Base-by-base conservation (phyloP, 2,329 filamentous ascomycete genomes). In the Monilinia fructigena region DNA sequence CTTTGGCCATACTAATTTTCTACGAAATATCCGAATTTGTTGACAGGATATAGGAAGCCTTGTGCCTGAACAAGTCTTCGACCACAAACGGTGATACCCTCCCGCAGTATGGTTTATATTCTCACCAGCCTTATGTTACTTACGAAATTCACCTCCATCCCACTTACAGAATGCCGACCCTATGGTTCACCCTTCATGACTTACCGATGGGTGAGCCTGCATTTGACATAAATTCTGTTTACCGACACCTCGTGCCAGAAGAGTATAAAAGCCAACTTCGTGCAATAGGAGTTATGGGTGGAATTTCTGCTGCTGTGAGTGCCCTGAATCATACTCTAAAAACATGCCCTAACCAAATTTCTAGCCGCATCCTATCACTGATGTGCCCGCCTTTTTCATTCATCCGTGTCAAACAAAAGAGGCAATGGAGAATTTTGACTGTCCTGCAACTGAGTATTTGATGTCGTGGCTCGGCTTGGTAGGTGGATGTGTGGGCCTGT, bases 351-450 rank as follows among this genome's bases (percentile, higher is more conserved):
- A 70, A 64, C 68, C 47, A 54, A 38, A 11, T 38, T 48, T 26
- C 38, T 62, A 77, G 76, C 74, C 72, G 78, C 93, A 98, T 82
- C 94, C 95, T 63, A 78, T 91, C 67, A 91, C 88, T 67, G 90
- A 89, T 63, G 78, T 88, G 67, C 92, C 93, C 52, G 86, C 87
- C 60, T 97, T 94, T 78, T 97, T 97, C 78, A 84, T 98, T 72
- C 95, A 99, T 79, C 94, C 95, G 31, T 98, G 95, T 79, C 86
- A 91, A 76, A 91, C 95, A 11, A 90, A 90, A 66, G 89, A 94
- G 70, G 90, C 91, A 63, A 90, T 98, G 84, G 81, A 82, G 72
- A 81, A 80, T 62, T 87, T 92, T 73, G 69, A 74, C 52, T 87
- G 85, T 72, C 77, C 82, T 75, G 80, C 82, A 76, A 78, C 88